phyloP scores from a whole-genome alignment of 2,329 filamentous ascomycete genomes.

The Ceratocystis ficicola region DNA sequence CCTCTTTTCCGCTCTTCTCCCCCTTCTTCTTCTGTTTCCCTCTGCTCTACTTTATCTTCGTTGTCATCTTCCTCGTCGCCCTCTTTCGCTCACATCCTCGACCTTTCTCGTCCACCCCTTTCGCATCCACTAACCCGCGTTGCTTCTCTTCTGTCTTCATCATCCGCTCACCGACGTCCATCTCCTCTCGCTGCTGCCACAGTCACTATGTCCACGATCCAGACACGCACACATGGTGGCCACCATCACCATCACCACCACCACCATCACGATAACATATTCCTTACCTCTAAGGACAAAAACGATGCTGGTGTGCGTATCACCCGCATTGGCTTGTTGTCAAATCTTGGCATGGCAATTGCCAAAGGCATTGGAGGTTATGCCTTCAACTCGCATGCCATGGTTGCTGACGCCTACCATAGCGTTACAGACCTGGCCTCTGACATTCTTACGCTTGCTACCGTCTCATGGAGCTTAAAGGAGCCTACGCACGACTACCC shows the following conservation, averaged over 20 bases:
- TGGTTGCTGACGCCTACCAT: constrained; percentile 90
- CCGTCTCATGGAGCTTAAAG: constrained; percentile 84
- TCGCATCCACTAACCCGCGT: constrained; percentile 10
- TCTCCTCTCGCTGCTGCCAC: constrained; percentile 12
- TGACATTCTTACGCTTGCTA: constrained; percentile 85
- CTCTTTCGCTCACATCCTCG: constrained; percentile 28
- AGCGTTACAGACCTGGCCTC: constrained; percentile 90
- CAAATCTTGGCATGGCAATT: constrained; percentile 88
- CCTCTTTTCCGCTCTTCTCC: background rate
- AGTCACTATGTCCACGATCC: constrained; percentile 14
- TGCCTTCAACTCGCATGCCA: constrained; percentile 85
- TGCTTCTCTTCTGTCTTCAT: constrained; percentile 12
- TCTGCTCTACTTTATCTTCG: background rate
- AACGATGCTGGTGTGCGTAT: constrained; percentile 54
- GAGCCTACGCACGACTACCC: constrained; percentile 76
- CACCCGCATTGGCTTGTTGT: constrained; percentile 48
- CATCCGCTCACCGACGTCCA: constrained; percentile 12
- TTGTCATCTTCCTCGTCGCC: background rate
- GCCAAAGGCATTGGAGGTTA: constrained; percentile 88
- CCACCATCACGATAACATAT: constrained; percentile 83
- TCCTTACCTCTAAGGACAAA: constrained; percentile 78
- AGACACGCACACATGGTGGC: constrained; percentile 17
- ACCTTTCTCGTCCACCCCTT: constrained; percentile 23
- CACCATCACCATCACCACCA: constrained; percentile 40
- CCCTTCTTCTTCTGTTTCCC: constrained; percentile 16